Conservation (phyloP, 129 eudicot species). For the Chrysanthemum seticuspe region DNA sequence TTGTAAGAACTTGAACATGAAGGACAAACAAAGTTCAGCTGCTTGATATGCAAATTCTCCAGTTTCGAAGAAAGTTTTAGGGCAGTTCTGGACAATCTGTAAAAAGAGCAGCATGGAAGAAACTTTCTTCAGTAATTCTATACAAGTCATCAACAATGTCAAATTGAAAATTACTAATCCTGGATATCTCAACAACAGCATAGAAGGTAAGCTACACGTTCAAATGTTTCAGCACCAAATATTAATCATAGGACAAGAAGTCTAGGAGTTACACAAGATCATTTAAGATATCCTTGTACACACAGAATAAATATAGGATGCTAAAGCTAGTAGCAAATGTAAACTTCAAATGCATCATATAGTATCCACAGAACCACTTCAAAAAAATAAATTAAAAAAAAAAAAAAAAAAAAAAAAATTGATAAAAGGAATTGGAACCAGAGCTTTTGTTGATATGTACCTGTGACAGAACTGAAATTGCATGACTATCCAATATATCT, state of each 20-base stretch:
- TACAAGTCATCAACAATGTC: background rate
- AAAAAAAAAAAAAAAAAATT: background rate
- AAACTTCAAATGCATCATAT: background rate
- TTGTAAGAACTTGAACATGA: slow-evolving; percentile 52
- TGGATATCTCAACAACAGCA: background rate
- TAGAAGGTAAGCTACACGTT: slow-evolving; percentile 3
- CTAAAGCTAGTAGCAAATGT: slow-evolving; percentile 1
- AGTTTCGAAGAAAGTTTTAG: slow-evolving; percentile 60
- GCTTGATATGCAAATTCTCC: slow-evolving; percentile 56
- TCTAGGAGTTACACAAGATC: background rate
- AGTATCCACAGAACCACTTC: slow-evolving; percentile 1
- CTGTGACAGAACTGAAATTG: slow-evolving; percentile 71
- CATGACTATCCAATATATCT: slow-evolving; percentile 79
- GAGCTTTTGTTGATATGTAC: slow-evolving; percentile 32
- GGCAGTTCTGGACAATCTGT: slow-evolving; percentile 91
- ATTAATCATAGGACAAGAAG: background rate
- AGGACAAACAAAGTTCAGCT: slow-evolving; percentile 74
- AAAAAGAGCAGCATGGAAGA: slow-evolving; percentile 27
- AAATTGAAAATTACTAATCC: background rate
- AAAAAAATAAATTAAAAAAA: background rate
- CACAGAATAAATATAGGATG: background rate
- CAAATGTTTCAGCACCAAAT: background rate
- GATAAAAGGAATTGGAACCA: background rate
- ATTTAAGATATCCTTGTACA: background rate
- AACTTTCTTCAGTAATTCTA: slow-evolving; percentile 10